A percentile compares a stretch with the other conserved stretches of the same genome.
Evolutionary conservation across 2,329 filamentous ascomycete genomes (phyloP).

Genomic region (Pseudogymnoascus sp.): DNA sequence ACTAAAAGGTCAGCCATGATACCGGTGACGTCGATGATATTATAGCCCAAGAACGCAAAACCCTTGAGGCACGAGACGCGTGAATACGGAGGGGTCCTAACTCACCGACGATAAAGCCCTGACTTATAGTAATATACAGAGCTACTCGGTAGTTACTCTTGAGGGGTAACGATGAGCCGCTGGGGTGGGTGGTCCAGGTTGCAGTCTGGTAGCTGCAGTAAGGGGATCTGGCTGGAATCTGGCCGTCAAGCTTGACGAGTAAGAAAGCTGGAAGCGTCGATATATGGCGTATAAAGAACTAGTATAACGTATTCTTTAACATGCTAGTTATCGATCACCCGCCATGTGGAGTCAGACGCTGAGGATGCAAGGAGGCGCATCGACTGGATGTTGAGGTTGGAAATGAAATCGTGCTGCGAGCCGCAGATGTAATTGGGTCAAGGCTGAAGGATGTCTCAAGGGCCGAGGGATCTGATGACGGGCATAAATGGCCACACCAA

Average conservation of each 20-base stretch:
- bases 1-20: constrained; percentile 36
- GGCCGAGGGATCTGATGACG: constrained; percentile 3
- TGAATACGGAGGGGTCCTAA: not conserved
- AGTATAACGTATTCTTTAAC: constrained; percentile 1
- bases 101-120: not conserved
- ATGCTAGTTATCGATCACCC: constrained; percentile 3
- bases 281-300: not conserved
- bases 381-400: constrained; percentile 1
- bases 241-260: not conserved
- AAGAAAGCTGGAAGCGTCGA: not conserved
- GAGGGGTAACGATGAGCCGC: not conserved
- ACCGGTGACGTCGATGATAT: constrained; percentile 4
- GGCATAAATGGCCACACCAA: not conserved
- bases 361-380: not conserved
- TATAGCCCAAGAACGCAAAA: not conserved
- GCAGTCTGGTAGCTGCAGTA: not conserved
- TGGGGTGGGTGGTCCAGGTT: not conserved
- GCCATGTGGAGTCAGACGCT: constrained; percentile 1
- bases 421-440: constrained; percentile 3
- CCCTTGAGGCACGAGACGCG: not conserved
- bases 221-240: not conserved
- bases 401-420: constrained; percentile 5
- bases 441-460: not conserved
- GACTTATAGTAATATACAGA: constrained; percentile 4
- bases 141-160: not conserved